Percentiles rank a stretch among this genome's conserved stretches.
Evolutionary conservation across 768 basidiomycete genomes (phyloP).

Genomic region (Termitomyces eurrhizus): DNA sequence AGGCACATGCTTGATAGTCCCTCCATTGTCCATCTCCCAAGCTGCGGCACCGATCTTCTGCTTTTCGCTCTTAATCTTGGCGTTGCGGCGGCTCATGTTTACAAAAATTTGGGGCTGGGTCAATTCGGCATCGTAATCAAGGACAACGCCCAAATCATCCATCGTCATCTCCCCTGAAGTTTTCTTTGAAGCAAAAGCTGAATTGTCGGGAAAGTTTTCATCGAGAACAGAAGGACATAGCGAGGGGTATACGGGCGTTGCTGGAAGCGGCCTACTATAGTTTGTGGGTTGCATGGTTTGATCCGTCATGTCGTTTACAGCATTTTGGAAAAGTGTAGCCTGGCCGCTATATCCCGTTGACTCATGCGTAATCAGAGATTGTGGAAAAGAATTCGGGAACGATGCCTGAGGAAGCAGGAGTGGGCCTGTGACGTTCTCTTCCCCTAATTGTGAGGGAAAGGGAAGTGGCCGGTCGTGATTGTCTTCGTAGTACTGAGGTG

Average conservation of each 20-base stretch:
- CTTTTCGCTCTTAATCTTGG: neutral
- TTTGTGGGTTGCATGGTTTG: neutral
- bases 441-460: slow-evolving; percentile 3
- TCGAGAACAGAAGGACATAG: neutral
- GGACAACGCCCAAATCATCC: slow-evolving; percentile 7
- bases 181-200: neutral
- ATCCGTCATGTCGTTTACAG: neutral
- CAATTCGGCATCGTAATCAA: slow-evolving; percentile 1
- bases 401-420: slow-evolving; percentile 8
- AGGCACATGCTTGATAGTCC: slow-evolving; percentile 14
- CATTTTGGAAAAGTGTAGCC: neutral
- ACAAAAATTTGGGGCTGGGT: neutral
- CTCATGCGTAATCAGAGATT: slow-evolving; percentile 6
- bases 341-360: slow-evolving; percentile 3
- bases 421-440: neutral
- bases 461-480: slow-evolving; percentile 5
- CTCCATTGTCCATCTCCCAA: slow-evolving; percentile 15
- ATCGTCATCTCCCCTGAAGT: slow-evolving; percentile 13
- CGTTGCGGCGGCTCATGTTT: slow-evolving; percentile 1
- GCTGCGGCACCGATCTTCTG: slow-evolving; percentile 11
- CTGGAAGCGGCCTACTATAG: slow-evolving; percentile 7
- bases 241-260: slow-evolving; percentile 6
- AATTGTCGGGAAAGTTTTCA: neutral
- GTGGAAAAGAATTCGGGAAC: slow-evolving; percentile 3
- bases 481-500: neutral